Evolutionary conservation across 331 rosid genomes (phyloP).

Genomic region (Dryas integrifolia): DNA sequence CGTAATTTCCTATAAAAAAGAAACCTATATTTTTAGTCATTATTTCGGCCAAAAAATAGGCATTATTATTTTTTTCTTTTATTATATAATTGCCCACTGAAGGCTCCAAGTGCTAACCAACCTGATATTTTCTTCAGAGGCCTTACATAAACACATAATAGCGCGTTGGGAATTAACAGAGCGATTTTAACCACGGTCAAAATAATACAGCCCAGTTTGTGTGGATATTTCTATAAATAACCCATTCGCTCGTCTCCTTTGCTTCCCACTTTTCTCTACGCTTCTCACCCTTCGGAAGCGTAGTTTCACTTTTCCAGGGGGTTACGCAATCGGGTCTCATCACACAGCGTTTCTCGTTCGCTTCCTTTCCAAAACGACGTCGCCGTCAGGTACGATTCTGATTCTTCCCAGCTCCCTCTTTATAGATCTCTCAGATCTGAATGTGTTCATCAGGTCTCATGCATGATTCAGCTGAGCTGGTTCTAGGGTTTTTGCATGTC

Average conservation of each 20-base stretch:
- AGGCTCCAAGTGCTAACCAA: not conserved
- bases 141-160: not conserved
- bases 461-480: constrained; percentile 5
- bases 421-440: constrained; percentile 39
- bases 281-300: constrained; percentile 50
- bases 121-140: not conserved
- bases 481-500: constrained; percentile 33
- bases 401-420: not conserved
- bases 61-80: too few relatives aligned
- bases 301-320: constrained; percentile 25
- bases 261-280: constrained; percentile 17
- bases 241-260: not conserved
- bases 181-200: constrained; percentile 34
- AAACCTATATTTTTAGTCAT: too few relatives aligned
- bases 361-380: not conserved
- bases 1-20: too few relatives aligned
- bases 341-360: constrained; percentile 2
- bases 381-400: constrained; percentile 34
- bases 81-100: not conserved
- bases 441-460: constrained; percentile 1
- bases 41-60: too few relatives aligned
- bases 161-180: too few relatives aligned
- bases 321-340: constrained; percentile 4
- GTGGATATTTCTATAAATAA: constrained; percentile 51
- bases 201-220: constrained; percentile 27